phyloP scores from a whole-genome alignment of 495 filamentous ascomycete species.

The Glonium stellatum region DNA sequence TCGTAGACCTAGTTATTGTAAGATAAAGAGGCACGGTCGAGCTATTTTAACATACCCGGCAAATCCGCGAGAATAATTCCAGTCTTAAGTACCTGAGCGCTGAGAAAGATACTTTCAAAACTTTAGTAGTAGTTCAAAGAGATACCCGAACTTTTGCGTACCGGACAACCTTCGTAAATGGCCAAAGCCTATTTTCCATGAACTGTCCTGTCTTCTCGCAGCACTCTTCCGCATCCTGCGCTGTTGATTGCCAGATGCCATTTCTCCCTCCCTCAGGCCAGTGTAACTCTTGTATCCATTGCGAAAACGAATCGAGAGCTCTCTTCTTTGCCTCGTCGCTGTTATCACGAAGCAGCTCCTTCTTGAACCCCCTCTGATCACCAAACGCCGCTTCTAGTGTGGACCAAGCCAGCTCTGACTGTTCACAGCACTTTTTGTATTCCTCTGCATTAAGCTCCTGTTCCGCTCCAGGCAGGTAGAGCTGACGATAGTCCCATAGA shows the following conservation, averaged over 20 bases:
- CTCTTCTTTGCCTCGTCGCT: too few relatives aligned
- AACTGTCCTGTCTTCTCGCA: slow-evolving; percentile 28
- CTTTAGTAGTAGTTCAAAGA: background rate
- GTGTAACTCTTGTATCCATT: too few relatives aligned
- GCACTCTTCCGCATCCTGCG: slow-evolving; percentile 29
- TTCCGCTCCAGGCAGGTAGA: too few relatives aligned
- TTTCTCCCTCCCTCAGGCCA: slow-evolving; percentile 8
- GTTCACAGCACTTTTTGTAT: too few relatives aligned
- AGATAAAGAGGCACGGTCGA: background rate
- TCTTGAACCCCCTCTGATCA: too few relatives aligned
- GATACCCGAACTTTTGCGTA: slow-evolving; percentile 9
- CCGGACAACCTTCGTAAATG: slow-evolving; percentile 35
- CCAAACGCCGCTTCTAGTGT: too few relatives aligned
- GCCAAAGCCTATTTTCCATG: slow-evolving; percentile 32
- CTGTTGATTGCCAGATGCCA: slow-evolving; percentile 29
- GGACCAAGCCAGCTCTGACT: too few relatives aligned
- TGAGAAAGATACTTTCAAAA: slow-evolving; percentile 29
- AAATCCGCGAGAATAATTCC: slow-evolving; percentile 30
- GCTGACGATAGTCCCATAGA: too few relatives aligned
- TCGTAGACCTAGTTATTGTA: too few relatives aligned
- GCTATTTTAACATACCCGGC: slow-evolving; percentile 12
- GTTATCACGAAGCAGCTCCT: too few relatives aligned
- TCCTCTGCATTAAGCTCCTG: too few relatives aligned
- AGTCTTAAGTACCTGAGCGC: slow-evolving; percentile 29
- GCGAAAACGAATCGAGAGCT: too few relatives aligned